Base-by-base conservation (phyloP, 345 rosid species). In the Arabis hirsuta region DNA sequence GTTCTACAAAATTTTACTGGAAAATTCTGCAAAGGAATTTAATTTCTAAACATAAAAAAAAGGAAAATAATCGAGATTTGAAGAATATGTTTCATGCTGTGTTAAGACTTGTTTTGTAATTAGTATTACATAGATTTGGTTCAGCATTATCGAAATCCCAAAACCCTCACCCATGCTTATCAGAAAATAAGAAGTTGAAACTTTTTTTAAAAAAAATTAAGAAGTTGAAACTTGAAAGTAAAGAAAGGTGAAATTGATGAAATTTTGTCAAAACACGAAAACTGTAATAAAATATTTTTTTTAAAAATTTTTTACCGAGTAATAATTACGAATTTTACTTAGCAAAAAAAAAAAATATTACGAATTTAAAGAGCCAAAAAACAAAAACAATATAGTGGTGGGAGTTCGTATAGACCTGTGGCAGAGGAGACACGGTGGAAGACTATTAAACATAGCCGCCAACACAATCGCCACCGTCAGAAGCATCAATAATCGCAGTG, bases 351-450 rank as follows among this genome's bases (percentile, higher is more conserved):
- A 45, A 47, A 65, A 19, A 63, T 6, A 32, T 32, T 41, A 58
- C 3, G 9, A 39, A 39, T 10, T 39, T 8, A 9, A 16, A 7
- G 10, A 39, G 26, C 2, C 6, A 51, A 52, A 38, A 31, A 12
- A n/a, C n/a, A n/a, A 38, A 32, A 31, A 65, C 32, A 32, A 65
- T 1, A 1, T 5, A 54, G 29, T 54, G 42, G 26, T 7, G 62
- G 16, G 19, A 43, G 67, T 41, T 51, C 32, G 67, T 60, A 71
- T 52, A 31, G 3, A 71, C 75, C 68, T 71, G 43, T 51, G 55
- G 32, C 14, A 43, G 68, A 61, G 60, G 36, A 42, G 68, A 61
- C 57, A 60, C 41, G 52, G 20, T 12, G 67, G 74, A 60, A 61
- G 36, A 39, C 31, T n/a, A 38, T 11, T 48, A 27, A 60, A 41